phyloP scores from a whole-genome alignment of 164 flowering plant species.

The Nymphaea colorata region DNA sequence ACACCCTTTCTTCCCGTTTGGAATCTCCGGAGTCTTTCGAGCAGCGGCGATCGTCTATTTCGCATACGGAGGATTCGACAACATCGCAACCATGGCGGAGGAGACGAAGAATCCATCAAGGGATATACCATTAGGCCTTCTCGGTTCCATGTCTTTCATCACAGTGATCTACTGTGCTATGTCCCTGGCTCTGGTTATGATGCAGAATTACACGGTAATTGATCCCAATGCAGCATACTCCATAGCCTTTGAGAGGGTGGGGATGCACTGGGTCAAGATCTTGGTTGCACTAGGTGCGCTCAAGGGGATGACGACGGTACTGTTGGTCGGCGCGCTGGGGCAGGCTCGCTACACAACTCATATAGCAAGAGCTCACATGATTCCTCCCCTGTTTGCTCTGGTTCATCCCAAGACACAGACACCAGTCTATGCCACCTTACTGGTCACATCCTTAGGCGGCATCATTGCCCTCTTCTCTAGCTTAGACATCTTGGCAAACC shows the following conservation, averaged over 20 bases:
- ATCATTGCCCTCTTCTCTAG: constrained; percentile 55
- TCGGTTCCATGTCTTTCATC: constrained; percentile 63
- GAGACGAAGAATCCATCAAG: constrained; percentile 59
- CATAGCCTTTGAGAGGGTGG: constrained; percentile 47
- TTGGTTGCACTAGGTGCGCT: constrained; percentile 58
- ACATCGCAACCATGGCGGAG: constrained; percentile 84
- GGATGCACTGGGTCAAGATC: constrained; percentile 76
- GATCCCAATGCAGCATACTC: constrained; percentile 69
- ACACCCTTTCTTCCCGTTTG: constrained; percentile 51
- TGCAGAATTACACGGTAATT: constrained; percentile 53
- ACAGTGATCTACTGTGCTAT: constrained; percentile 62
- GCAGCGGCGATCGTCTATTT: constrained; percentile 72
- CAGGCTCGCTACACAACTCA: constrained; percentile 82
- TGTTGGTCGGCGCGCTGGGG: constrained; percentile 63
- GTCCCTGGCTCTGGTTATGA: constrained; percentile 50
- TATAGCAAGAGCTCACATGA: constrained; percentile 79
- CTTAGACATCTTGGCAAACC: constrained; percentile 59
- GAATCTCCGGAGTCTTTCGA: constrained; percentile 37
- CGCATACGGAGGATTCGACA: constrained; percentile 77
- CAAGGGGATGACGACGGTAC: constrained; percentile 74
- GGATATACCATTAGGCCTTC: constrained; percentile 68
- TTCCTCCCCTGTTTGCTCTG: constrained; percentile 71
- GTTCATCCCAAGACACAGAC: constrained; percentile 74
- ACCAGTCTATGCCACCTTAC: constrained; percentile 58
- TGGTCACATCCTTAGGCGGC: constrained; percentile 30